phyloP scores from a whole-genome alignment of 1,284 basidiomycete genomes.

The Malassezia sp. region DNA sequence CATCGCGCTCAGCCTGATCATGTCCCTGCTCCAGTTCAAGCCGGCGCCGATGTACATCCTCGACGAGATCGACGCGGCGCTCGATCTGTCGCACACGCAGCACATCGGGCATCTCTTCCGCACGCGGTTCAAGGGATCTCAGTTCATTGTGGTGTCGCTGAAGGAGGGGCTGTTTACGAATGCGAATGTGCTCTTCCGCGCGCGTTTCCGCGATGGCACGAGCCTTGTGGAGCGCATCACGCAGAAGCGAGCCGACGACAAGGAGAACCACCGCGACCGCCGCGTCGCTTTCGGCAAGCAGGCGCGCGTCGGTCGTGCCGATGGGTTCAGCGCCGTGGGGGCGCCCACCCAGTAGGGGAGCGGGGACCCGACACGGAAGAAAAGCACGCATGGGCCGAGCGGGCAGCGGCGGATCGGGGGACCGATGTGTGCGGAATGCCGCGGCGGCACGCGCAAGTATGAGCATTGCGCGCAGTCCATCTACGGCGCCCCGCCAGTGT shows the following conservation, averaged over 20 bases:
- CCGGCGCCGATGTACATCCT: slow-evolving; percentile 99
- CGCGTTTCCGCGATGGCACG: slow-evolving; percentile 82
- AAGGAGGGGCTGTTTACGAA: slow-evolving; percentile 93
- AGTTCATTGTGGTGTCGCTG: slow-evolving; percentile 93
- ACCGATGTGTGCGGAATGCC: no score
- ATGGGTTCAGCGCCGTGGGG: no score
- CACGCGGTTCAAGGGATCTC: slow-evolving; percentile 90
- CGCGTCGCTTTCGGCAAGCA: no score
- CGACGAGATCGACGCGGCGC: slow-evolving; percentile 93
- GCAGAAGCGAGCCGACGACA: slow-evolving; percentile 18
- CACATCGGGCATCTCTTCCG: slow-evolving; percentile 94
- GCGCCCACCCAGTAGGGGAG: no score
- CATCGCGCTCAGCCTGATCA: slow-evolving; percentile 91
- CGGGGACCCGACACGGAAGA: no score
- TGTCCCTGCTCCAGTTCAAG: slow-evolving; percentile 95
- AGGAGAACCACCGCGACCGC: slow-evolving; percentile 21
- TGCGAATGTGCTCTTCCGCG: slow-evolving; percentile 89
- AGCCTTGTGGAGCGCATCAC: slow-evolving; percentile 61
- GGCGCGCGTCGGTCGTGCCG: no score
- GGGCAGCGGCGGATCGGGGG: no score
- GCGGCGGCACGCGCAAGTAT: no score
- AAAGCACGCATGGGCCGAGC: no score
- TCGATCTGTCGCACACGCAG: slow-evolving; percentile 86
- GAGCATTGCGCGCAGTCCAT: no score
- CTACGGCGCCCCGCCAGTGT: no score